Conservation (phyloP, 1,284 basidiomycete species). For the Tilletia walkeri region DNA sequence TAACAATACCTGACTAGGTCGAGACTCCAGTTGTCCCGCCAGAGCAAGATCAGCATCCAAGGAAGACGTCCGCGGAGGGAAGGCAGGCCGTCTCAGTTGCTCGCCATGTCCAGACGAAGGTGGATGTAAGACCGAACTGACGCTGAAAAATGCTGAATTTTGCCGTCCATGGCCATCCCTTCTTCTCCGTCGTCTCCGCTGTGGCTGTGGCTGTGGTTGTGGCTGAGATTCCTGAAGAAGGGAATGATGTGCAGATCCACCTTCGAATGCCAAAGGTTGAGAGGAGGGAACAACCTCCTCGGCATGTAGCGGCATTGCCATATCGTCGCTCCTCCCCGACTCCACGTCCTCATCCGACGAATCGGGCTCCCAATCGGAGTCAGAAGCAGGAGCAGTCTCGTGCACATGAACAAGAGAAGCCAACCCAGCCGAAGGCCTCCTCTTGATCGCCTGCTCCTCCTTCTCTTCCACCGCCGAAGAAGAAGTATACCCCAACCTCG, state of each 20-base stretch:
- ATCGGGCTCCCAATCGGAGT: neutral
- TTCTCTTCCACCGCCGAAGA: neutral
- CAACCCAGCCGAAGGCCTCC: neutral
- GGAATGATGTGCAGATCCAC: neutral
- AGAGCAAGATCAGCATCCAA: too few species aligned
- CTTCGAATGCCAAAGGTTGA: neutral
- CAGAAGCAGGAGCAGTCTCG: neutral
- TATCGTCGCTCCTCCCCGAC: neutral
- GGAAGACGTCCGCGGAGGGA: too few species aligned
- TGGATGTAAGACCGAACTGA: neutral
- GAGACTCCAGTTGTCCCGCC: too few species aligned
- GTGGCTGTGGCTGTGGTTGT: neutral
- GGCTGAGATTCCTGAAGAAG: neutral
- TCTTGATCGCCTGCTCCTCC: neutral
- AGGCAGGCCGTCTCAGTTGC: too few species aligned
- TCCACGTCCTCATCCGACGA: neutral
- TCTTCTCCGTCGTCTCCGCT: neutral
- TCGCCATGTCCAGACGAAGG: too few species aligned
- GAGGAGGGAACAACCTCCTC: too few species aligned
- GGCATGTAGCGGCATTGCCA: neutral
- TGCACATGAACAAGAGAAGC: neutral
- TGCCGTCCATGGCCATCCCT: neutral
- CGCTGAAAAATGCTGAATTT: conserved; percentile 7
- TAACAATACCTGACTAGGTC: too few species aligned
- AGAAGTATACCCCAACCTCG: neutral